Conservation (phyloP, 1,284 basidiomycete species). For the Tilletia setariae region DNA sequence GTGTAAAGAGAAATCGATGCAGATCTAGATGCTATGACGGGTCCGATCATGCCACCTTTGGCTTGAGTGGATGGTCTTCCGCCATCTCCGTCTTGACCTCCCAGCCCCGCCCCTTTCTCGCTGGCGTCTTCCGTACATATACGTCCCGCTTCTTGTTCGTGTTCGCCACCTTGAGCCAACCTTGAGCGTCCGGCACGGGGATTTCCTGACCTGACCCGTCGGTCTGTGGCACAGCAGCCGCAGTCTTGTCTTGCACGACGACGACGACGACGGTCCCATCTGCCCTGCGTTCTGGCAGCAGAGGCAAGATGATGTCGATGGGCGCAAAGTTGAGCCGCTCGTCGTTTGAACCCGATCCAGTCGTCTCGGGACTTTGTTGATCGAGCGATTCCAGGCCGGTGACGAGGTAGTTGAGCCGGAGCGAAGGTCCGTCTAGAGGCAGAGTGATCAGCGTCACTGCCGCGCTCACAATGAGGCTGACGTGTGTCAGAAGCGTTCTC, state of each 20-base stretch:
- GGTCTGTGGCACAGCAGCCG: no score
- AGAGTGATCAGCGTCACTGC: slow-evolving; percentile 4
- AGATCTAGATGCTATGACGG: no score
- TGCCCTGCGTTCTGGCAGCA: neutral
- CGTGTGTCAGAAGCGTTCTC: neutral
- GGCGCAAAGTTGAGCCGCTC: slow-evolving; percentile 3
- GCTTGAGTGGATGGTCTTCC: neutral
- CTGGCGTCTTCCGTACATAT: slow-evolving; percentile 1
- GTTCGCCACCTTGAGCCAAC: slow-evolving; percentile 5
- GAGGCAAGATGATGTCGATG: slow-evolving; percentile 13
- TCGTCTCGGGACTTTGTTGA: neutral
- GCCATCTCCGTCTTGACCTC: slow-evolving; percentile 13
- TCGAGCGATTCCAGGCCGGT: neutral
- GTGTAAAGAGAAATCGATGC: no score
- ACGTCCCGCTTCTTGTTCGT: slow-evolving; percentile 15
- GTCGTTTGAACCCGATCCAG: neutral
- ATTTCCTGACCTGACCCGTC: neutral
- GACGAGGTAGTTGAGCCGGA: neutral
- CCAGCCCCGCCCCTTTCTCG: neutral
- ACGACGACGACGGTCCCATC: neutral
- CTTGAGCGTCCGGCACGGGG: neutral
- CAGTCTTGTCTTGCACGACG: neutral
- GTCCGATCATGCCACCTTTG: neutral
- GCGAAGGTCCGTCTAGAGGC: slow-evolving; percentile 6
- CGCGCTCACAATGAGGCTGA: slow-evolving; percentile 8